Evolutionary conservation across 2,329 filamentous ascomycete genomes (phyloP).

Genomic region (Penicillium sp.): DNA sequence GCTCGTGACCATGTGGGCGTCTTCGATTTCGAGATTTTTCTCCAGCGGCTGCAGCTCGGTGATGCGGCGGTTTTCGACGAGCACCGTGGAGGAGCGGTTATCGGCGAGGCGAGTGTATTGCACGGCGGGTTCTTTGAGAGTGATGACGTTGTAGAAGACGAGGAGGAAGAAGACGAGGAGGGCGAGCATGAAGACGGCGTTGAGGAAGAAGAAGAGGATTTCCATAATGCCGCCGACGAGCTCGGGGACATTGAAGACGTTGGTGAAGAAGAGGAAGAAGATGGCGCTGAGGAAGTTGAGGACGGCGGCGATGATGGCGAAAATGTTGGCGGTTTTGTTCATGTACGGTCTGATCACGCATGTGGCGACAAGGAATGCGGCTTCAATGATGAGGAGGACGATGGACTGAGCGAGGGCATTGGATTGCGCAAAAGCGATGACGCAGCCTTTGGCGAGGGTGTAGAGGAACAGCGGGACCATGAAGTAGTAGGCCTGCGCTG

Average conservation of each 20-base stretch:
- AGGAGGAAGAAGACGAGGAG: constrained; percentile 80
- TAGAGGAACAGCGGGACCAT: constrained; percentile 78
- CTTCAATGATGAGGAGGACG: constrained; percentile 82
- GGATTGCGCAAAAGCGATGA: constrained; percentile 77
- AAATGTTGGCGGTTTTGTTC: constrained; percentile 96
- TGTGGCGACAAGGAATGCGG: constrained; percentile 73
- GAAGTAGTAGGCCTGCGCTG: constrained; percentile 93
- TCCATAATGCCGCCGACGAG: constrained; percentile 86
- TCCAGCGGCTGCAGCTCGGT: constrained; percentile 90
- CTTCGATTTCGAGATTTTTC: constrained; percentile 43
- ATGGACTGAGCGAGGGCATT: constrained; percentile 74
- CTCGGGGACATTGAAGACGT: constrained; percentile 78
- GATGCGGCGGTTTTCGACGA: constrained; percentile 80
- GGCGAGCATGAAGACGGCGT: constrained; percentile 79
- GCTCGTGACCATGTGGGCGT: not conserved
- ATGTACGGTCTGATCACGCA: constrained; percentile 88
- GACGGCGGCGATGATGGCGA: constrained; percentile 87
- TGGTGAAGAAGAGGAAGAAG: constrained; percentile 84
- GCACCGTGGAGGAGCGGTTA: constrained; percentile 94
- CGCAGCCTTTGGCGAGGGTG: constrained; percentile 79
- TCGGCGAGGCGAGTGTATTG: constrained; percentile 95
- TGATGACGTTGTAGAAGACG: constrained; percentile 74
- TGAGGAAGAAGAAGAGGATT: constrained; percentile 83
- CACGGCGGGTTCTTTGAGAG: constrained; percentile 90
- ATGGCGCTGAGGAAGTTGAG: constrained; percentile 90